Percentiles rank a stretch among this genome's conserved stretches.
phyloP scores from a whole-genome alignment of 1,284 basidiomycete species.

The Thelephora terrestris region DNA sequence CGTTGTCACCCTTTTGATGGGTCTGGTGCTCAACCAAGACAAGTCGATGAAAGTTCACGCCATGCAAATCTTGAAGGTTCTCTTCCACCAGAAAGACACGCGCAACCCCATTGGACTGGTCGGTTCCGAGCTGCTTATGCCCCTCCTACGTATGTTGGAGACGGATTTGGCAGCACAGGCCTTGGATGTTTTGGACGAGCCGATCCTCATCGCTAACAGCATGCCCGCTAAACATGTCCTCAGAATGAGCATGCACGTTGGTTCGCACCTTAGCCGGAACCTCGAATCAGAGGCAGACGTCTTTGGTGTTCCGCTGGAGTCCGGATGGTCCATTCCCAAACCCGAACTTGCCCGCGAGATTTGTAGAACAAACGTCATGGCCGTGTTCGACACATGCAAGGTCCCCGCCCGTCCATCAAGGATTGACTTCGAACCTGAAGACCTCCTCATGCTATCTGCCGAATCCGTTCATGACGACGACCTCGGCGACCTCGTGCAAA shows the following conservation, averaged over 20 bases:
- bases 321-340: conserved; percentile 80
- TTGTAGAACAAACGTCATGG: conserved; percentile 70
- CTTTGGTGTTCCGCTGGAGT: conserved; percentile 73
- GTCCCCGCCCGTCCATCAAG: conserved; percentile 65
- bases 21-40: conserved; percentile 79
- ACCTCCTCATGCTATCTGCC: conserved; percentile 19
- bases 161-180: conserved; percentile 81
- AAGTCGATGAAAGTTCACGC: conserved; percentile 76
- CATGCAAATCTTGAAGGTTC: conserved; percentile 82
- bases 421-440: conserved; percentile 57
- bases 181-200: conserved; percentile 87
- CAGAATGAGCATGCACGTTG: conserved; percentile 71
- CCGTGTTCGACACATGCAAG: conserved; percentile 77
- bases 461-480: conserved; percentile 46
- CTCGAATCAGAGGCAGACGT: conserved; percentile 52
- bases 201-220: conserved; percentile 68
- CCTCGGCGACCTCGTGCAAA: conserved; percentile 79
- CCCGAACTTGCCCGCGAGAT: conserved; percentile 47
- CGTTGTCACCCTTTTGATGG: conserved; percentile 74
- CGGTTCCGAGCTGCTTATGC: conserved; percentile 84
- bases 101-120: conserved; percentile 64
- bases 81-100: conserved; percentile 82
- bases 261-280: conserved; percentile 28
- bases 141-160: conserved; percentile 76
- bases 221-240: conserved; percentile 77